Conservation (phyloP, 352 stramenopile species). For the Pythium scleroteichum region DNA sequence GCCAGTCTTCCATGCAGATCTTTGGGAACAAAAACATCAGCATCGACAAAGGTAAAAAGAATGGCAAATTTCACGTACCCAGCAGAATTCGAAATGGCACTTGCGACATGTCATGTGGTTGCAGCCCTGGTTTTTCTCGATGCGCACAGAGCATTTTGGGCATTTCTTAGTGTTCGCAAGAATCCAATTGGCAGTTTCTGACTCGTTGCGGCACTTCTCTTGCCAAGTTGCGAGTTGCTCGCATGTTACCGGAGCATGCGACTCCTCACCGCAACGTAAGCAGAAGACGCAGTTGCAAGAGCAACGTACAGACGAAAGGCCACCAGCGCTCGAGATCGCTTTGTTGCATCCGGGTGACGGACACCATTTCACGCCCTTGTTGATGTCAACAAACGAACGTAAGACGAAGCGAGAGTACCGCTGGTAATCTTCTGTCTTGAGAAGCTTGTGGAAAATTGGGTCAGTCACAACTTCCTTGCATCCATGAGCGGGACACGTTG, state of each 20-base stretch:
- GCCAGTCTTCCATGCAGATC: slow-evolving; percentile 96
- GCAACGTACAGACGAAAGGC: slow-evolving; percentile 77
- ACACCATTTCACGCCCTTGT: slow-evolving; percentile 97
- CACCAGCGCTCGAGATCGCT: slow-evolving; percentile 87
- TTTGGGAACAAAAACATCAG: slow-evolving; percentile 12
- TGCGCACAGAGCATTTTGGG: slow-evolving; percentile 97
- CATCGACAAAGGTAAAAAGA: no score
- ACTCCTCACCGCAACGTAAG: slow-evolving; percentile 95
- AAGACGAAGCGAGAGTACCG: slow-evolving; percentile 94
- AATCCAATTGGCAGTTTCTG: slow-evolving; percentile 99
- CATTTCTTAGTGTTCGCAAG: slow-evolving; percentile 99
- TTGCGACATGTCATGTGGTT: slow-evolving; percentile 99
- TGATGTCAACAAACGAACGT: slow-evolving; percentile 98
- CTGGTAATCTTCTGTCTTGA: slow-evolving; percentile 65
- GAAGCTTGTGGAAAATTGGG: slow-evolving; percentile 69
- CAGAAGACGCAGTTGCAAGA: slow-evolving; percentile 90
- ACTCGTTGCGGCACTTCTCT: slow-evolving; percentile 98
- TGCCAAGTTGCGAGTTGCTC: slow-evolving; percentile 93
- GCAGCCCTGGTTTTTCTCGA: slow-evolving; percentile 99
- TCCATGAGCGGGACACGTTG: slow-evolving; percentile 94
- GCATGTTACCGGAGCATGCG: slow-evolving; percentile 94
- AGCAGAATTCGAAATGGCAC: slow-evolving; percentile 98
- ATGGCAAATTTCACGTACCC: slow-evolving; percentile 49
- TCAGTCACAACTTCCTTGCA: slow-evolving; percentile 92
- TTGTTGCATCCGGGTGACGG: slow-evolving; percentile 95